A percentile compares a stretch with the other conserved stretches of the same genome.
Evolutionary conservation across 2,329 filamentous ascomycete genomes (phyloP).

Genomic region (Paramyrothecium sp.): DNA sequence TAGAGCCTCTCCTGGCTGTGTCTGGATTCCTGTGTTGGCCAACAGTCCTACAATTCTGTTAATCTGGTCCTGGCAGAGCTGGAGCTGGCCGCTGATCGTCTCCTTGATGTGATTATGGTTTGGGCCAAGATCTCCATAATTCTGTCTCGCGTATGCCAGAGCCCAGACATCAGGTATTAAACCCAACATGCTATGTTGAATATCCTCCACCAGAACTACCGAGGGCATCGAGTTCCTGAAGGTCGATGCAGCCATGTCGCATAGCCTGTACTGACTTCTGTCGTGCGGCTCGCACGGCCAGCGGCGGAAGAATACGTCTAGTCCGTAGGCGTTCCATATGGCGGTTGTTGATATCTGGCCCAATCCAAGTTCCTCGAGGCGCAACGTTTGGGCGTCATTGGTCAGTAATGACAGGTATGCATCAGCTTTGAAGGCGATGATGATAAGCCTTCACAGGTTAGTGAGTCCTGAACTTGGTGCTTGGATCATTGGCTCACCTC

Average conservation of each 20-base stretch:
- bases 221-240: slow-evolving; percentile 22
- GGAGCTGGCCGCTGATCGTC: slow-evolving; percentile 7
- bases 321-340: slow-evolving; percentile 34
- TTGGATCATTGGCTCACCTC: slow-evolving; percentile 28
- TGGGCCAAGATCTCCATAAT: slow-evolving; percentile 2
- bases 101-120: neutral
- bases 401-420: slow-evolving; percentile 30
- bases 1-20: slow-evolving; percentile 11
- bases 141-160: slow-evolving; percentile 20
- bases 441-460: slow-evolving; percentile 25
- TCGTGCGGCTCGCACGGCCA: slow-evolving; percentile 27
- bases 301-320: slow-evolving; percentile 34
- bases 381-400: slow-evolving; percentile 27
- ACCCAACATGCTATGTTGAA: slow-evolving; percentile 29
- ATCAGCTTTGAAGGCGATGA: slow-evolving; percentile 36
- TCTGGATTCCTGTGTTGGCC: neutral
- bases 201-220: slow-evolving; percentile 29
- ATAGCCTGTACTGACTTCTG: slow-evolving; percentile 25
- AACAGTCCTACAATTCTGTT: slow-evolving; percentile 10
- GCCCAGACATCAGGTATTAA: slow-evolving; percentile 28
- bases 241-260: slow-evolving; percentile 22
- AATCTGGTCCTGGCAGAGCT: slow-evolving; percentile 17
- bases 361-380: slow-evolving; percentile 35
- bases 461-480: no score
- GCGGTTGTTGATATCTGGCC: slow-evolving; percentile 29